phyloP scores from a whole-genome alignment of 257 asterid genomes.

The Leonotis leonurus region DNA sequence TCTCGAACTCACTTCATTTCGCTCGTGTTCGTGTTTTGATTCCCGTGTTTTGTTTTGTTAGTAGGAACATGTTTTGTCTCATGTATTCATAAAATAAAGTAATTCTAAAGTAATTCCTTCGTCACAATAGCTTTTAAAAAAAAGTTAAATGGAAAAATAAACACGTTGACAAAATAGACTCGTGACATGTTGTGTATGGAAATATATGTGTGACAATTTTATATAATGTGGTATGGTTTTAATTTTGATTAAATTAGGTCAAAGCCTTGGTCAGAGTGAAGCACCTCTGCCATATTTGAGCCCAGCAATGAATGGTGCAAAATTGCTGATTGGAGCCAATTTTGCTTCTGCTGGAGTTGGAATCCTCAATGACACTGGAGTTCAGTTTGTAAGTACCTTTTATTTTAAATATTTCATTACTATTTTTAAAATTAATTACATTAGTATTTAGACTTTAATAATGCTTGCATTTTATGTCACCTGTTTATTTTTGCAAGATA shows the following conservation, averaged over 20 bases:
- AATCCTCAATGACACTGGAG: constrained; percentile 66
- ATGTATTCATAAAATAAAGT: too few species aligned
- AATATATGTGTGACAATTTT: neutral
- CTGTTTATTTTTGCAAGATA: too few species aligned
- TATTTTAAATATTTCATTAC: neutral
- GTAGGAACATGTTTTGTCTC: too few species aligned
- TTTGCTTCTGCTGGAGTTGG: constrained; percentile 84
- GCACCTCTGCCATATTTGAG: constrained; percentile 49
- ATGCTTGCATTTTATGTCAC: neutral
- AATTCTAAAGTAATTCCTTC: too few species aligned
- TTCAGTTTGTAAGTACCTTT: constrained; percentile 46
- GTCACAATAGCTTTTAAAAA: too few species aligned
- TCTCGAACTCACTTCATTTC: neutral
- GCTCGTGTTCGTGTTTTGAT: too few species aligned
- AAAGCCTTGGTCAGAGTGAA: constrained; percentile 39
- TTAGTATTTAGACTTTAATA: too few species aligned
- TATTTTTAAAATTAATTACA: too few species aligned
- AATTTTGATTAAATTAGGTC: constrained; percentile 22
- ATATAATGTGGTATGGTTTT: neutral
- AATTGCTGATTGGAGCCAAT: constrained; percentile 54
- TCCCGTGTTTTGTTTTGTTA: too few species aligned
- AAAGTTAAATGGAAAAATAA: too few species aligned
- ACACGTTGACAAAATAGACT: too few species aligned
- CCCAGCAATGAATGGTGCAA: constrained; percentile 39
- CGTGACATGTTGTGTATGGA: neutral